phyloP scores from a whole-genome alignment of 2,329 filamentous ascomycete genomes.

The Dactylellina haptotyla region DNA sequence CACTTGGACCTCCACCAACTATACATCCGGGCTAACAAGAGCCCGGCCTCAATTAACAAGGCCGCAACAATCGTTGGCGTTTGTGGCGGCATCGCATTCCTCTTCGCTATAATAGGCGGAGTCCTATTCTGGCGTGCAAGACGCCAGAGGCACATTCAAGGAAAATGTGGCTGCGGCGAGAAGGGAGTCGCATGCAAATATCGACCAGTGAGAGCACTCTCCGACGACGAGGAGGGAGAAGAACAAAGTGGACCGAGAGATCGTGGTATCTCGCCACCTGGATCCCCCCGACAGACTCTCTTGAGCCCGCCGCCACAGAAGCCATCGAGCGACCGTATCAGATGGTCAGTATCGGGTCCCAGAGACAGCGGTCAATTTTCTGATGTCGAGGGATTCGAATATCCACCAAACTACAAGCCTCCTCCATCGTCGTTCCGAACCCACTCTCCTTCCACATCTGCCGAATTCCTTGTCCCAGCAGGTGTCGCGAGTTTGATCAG shows the following conservation, averaged over 20 bases:
- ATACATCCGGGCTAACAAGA: slow-evolving; percentile 10
- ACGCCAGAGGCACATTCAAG: slow-evolving; percentile 24
- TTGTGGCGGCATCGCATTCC: slow-evolving; percentile 36
- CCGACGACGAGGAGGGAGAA: slow-evolving; percentile 21
- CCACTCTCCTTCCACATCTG: slow-evolving; percentile 39
- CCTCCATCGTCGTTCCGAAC: slow-evolving; percentile 49
- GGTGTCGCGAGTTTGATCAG: slow-evolving; percentile 42
- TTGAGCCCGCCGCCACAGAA: slow-evolving; percentile 12
- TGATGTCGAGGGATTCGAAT: slow-evolving; percentile 50
- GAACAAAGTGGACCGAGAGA: background rate
- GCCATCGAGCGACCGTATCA: background rate
- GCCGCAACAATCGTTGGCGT: slow-evolving; percentile 48
- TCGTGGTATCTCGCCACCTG: slow-evolving; percentile 29
- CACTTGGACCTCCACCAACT: slow-evolving; percentile 8
- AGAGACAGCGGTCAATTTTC: slow-evolving; percentile 38
- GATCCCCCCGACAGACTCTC: slow-evolving; percentile 32
- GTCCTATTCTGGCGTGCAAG: slow-evolving; percentile 32
- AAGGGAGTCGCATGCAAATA: slow-evolving; percentile 47
- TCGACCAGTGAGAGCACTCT: slow-evolving; percentile 1
- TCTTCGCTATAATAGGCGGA: slow-evolving; percentile 29
- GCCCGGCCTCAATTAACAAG: slow-evolving; percentile 25
- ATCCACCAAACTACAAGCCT: slow-evolving; percentile 45
- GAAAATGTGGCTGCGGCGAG: slow-evolving; percentile 41
- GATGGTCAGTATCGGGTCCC: slow-evolving; percentile 30
- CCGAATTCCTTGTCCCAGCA: slow-evolving; percentile 35